Evolutionary conservation across 2,329 filamentous ascomycete genomes (phyloP), one percentile per base, ranked within the genome.

Genomic region (Nakataea oryzae): DNA sequence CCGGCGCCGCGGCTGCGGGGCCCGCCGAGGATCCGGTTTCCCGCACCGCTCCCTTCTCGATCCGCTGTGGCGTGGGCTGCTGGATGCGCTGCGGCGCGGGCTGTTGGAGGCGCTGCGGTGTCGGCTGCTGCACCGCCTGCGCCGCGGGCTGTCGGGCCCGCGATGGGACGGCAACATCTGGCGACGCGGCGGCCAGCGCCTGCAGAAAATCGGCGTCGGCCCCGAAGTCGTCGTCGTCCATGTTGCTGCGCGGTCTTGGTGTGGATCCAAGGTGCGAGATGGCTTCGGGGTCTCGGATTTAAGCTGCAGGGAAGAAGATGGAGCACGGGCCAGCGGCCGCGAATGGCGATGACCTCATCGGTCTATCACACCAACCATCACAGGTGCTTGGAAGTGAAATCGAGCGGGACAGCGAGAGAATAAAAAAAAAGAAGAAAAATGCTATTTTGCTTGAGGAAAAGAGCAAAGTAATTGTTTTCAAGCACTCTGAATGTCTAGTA

Each of bases 181-280:
- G 41, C 41, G 41, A n/a, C 41, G 21, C 75, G 11, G 81, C 79
- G 32, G 81, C 81, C 69, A 86, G 78, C 57, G 82, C 82, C 60
- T 77, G 79, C 3, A 85, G 71, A 50, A 86, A 78, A 62, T 81
- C 82, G 21, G 81, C 79, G 68, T 86, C 83, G 29, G 78, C 81
- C 55, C 81, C 82, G 64, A 81, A 85, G 58, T 85, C 82, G 65
- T 84, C 83, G 58, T 63, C 62, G 30, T 67, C 67, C 67, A 68
- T 68, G 29, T n/a, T 11, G 21, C n/a, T 50, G 41, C 8, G 41
- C 41, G 41, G 24, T 17, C 17, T n/a, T 11, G 6, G 41, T n/a
- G 41, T n/a, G 5, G 4, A n/a, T n/a, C 21, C 13, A 8, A n/a
- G n/a, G 27, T 26, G 24, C 26, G n/a, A 26, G 24, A n/a, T 21